Evolutionary conservation across 345 rosid genomes (phyloP).

Genomic region (Eucalyptus tenuipes): DNA sequence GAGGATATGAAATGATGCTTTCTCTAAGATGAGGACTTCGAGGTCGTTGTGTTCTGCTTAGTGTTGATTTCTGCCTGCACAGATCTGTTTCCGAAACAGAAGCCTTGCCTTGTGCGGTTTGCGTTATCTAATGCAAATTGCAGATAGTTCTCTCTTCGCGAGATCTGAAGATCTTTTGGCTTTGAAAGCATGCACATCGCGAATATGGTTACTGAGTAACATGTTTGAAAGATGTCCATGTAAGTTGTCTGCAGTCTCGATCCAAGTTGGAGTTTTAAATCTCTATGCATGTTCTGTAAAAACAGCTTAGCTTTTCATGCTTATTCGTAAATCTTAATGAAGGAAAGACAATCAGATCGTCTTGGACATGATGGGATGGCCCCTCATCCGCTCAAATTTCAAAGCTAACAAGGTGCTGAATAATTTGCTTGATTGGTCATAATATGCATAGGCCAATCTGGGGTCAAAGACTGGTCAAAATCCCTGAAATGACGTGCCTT

Average conservation of each 20-base stretch:
- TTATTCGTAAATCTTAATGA: not conserved
- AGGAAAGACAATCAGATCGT: not conserved
- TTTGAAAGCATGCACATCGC: rapidly evolving
- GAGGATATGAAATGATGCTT: too few relatives aligned
- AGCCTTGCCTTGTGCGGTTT: too few relatives aligned
- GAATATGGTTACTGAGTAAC: not conserved
- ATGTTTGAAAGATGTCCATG: not conserved
- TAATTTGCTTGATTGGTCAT: not conserved
- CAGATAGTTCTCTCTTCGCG: not conserved
- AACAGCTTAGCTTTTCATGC: not conserved
- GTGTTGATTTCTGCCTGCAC: too few relatives aligned
- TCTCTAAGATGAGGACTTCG: too few relatives aligned
- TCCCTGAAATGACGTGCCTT: not conserved
- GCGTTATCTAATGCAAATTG: too few relatives aligned
- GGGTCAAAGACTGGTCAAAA: too few relatives aligned
- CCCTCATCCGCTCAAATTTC: not conserved
- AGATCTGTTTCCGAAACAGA: too few relatives aligned
- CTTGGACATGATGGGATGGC: not conserved
- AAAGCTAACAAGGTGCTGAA: not conserved
- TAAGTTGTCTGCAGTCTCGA: not conserved
- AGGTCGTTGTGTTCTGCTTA: too few relatives aligned
- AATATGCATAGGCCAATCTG: too few relatives aligned
- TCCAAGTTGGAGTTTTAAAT: not conserved
- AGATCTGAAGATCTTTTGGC: not conserved
- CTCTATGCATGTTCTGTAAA: not conserved